Evolutionary conservation across 169 alveolate species (phyloP).

Genomic region (Cryptosporidium muris): DNA sequence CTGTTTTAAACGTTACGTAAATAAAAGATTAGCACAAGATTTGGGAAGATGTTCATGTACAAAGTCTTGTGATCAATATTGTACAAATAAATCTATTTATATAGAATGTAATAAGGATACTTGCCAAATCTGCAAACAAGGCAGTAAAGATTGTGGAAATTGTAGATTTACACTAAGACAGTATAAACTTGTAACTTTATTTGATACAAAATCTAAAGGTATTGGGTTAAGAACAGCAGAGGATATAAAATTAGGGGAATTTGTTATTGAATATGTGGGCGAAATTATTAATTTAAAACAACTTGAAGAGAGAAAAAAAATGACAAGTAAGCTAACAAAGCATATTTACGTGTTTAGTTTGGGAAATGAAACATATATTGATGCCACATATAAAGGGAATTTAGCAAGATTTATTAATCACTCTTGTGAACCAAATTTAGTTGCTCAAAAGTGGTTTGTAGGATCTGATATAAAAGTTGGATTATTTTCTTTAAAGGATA

Average conservation of each 20-base stretch:
- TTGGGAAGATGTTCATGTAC: conserved; percentile 71
- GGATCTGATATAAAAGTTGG: conserved; percentile 95
- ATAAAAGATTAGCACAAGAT: too few species aligned
- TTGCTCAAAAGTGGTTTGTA: conserved; percentile 93
- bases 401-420: conserved; percentile 96
- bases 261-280: conserved; percentile 86
- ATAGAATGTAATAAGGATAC: conserved; percentile 73
- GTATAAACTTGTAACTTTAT: conserved; percentile 50
- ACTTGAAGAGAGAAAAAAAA: conserved; percentile 75
- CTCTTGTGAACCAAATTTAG: conserved; percentile 97
- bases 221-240: conserved; percentile 80
- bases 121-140: conserved; percentile 71
- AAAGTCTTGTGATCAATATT: conserved; percentile 69
- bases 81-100: conserved; percentile 72
- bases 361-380: conserved; percentile 90
- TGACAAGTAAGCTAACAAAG: not conserved
- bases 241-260: conserved; percentile 77
- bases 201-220: conserved; percentile 79
- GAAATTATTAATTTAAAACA: conserved; percentile 79
- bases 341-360: conserved; percentile 87
- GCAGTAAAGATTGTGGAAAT: conserved; percentile 72
- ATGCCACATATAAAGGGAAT: conserved; percentile 95
- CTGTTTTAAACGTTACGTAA: too few species aligned
- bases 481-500: conserved; percentile 91
- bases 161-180: conserved; percentile 66